A percentile compares a stretch with the other conserved stretches of the same genome.
Evolutionary conservation across 805 yeast species (phyloP).

Genomic region (Pichia phayaonensis): DNA sequence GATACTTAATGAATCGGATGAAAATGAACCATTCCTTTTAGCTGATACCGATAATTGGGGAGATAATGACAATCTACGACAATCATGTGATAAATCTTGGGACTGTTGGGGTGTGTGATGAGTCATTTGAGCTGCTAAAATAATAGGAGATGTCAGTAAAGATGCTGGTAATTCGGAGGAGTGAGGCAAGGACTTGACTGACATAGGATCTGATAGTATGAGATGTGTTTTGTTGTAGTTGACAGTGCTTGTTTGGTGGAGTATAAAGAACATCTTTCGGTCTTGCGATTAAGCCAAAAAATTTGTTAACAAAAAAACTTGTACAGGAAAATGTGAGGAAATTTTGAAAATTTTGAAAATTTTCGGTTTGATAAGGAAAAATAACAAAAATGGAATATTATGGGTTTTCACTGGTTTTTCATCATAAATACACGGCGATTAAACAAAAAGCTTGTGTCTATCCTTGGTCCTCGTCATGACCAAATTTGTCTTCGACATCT

Average conservation of each 20-base stretch:
- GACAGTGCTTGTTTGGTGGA: not conserved
- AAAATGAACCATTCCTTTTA: not conserved
- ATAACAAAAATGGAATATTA: too few species aligned
- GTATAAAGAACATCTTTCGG: not conserved
- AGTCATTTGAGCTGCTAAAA: not conserved
- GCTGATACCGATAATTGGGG: not conserved
- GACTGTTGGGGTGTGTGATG: not conserved
- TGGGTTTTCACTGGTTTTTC: too few species aligned
- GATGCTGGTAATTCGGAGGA: not conserved
- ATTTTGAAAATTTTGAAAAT: not conserved
- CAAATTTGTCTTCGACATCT: not conserved
- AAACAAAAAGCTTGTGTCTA: too few species aligned
- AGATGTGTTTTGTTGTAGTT: not conserved
- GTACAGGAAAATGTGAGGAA: not conserved
- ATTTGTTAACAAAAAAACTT: not conserved
- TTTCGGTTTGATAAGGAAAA: not conserved
- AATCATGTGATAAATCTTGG: not conserved
- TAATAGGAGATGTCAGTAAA: not conserved
- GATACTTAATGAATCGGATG: not conserved
- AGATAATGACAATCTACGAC: not conserved
- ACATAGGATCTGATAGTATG: not conserved
- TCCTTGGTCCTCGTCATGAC: not conserved
- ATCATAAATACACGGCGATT: too few species aligned
- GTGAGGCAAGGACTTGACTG: constrained; percentile 1
- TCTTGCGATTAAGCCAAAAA: not conserved